Conservation (phyloP, 2,329 filamentous ascomycete genomes). For the Fusarium torreyae region DNA sequence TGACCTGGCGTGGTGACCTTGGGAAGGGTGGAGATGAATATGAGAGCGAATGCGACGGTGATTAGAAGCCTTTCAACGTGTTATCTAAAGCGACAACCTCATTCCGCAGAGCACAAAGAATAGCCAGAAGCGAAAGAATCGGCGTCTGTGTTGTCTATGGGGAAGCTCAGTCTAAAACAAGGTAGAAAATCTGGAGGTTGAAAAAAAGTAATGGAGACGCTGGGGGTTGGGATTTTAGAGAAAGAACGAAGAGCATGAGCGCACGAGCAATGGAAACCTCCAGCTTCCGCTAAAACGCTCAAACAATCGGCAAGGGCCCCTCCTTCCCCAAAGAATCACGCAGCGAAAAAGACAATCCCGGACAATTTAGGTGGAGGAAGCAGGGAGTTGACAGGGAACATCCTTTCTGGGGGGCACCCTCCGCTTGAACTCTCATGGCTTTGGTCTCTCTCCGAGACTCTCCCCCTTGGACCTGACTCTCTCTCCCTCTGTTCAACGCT, state of each 20-base stretch:
- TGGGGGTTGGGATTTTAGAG: slow-evolving; percentile 34
- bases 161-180: slow-evolving; percentile 2
- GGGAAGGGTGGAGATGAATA: slow-evolving; percentile 5
- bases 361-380: slow-evolving; percentile 15
- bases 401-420: slow-evolving; percentile 31
- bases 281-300: slow-evolving; percentile 27
- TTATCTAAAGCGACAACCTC: slow-evolving; percentile 18
- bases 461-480: slow-evolving; percentile 32
- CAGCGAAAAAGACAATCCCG: slow-evolving; percentile 25
- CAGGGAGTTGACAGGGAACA: slow-evolving; percentile 27
- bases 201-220: slow-evolving; percentile 31
- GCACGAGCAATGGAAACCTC: slow-evolving; percentile 6
- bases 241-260: neutral
- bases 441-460: slow-evolving; percentile 4
- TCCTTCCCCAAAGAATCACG: slow-evolving; percentile 37
- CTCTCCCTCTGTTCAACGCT: slow-evolving; percentile 13
- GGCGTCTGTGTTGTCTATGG: slow-evolving; percentile 1
- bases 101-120: slow-evolving; percentile 18
- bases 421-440: slow-evolving; percentile 17
- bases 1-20: slow-evolving; percentile 26
- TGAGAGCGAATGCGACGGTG: slow-evolving; percentile 14
- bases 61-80: slow-evolving; percentile 25
- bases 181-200: slow-evolving; percentile 31
- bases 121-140: neutral
- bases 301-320: slow-evolving; percentile 11